A percentile compares a stretch with the other conserved stretches of the same genome.
Evolutionary conservation across 257 asterid genomes (phyloP).

Genomic region (Mentha longifolia): DNA sequence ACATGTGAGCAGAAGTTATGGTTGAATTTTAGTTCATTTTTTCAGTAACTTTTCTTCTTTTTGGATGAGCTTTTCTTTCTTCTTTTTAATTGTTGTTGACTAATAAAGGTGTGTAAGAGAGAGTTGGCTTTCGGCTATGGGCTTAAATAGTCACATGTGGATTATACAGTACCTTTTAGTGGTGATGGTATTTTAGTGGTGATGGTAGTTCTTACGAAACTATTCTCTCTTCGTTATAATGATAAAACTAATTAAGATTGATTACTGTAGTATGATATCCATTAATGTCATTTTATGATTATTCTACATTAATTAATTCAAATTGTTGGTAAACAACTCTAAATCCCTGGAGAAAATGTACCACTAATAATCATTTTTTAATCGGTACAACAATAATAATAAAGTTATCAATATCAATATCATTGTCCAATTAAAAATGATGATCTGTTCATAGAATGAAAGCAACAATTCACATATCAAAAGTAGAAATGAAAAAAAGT

Average conservation of each 20-base stretch:
- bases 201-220: not conserved
- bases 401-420: too few relatives aligned
- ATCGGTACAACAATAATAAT: too few relatives aligned
- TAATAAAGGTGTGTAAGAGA: not conserved
- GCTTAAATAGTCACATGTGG: not conserved
- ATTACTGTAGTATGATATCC: too few relatives aligned
- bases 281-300: not conserved
- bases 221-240: too few relatives aligned
- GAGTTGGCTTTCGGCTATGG: slow-evolving; percentile 15
- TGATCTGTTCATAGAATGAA: not conserved
- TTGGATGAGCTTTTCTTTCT: not conserved
- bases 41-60: not conserved
- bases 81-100: not conserved
- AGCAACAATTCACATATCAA: not conserved
- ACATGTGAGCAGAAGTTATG: too few relatives aligned
- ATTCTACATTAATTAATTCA: not conserved
- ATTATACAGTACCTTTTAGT: not conserved
- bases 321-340: too few relatives aligned
- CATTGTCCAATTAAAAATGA: too few relatives aligned
- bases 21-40: not conserved
- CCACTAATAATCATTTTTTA: too few relatives aligned
- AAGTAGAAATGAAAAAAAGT: not conserved
- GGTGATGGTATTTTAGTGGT: not conserved
- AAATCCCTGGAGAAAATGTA: too few relatives aligned
- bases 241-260: too few relatives aligned